Percentiles rank a stretch among this genome's conserved stretches.
Evolutionary conservation across 345 rosid species (phyloP).

Genomic region (Aquilaria sinensis): DNA sequence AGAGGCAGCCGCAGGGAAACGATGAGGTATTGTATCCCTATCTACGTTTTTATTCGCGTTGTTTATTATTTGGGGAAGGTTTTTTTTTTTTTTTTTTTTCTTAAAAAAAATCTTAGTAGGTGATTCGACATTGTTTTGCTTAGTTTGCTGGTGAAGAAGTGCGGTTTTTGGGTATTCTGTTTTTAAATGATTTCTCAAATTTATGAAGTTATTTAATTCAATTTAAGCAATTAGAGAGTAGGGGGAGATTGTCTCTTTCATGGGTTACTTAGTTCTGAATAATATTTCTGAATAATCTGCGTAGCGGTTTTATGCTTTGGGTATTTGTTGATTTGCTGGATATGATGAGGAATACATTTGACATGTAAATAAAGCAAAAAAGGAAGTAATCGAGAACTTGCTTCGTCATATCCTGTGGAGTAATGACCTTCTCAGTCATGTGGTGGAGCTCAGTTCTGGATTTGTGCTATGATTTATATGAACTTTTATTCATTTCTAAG

Average conservation of each 20-base stretch:
- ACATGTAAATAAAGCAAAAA: too few species aligned
- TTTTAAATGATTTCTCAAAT: not conserved
- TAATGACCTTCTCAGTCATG: too few species aligned
- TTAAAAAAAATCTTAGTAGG: not conserved
- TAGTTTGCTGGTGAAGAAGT: not conserved
- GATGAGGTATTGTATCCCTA: constrained; percentile 58
- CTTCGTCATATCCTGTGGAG: too few species aligned
- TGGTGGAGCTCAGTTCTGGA: too few species aligned
- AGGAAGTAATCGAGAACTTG: too few species aligned
- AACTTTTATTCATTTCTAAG: too few species aligned
- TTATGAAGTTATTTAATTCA: not conserved
- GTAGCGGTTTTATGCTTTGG: not conserved
- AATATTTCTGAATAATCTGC: not conserved
- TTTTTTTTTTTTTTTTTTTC: not conserved
- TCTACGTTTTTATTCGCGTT: not conserved
- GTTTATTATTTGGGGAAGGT: not conserved
- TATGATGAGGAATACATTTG: too few species aligned
- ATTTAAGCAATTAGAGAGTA: not conserved
- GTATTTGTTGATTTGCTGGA: too few species aligned
- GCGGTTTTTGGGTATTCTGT: not conserved
- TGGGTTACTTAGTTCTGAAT: not conserved
- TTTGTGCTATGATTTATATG: too few species aligned
- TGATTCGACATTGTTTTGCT: not conserved
- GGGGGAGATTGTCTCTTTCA: not conserved
- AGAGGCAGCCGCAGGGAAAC: constrained; percentile 79